Conservation (phyloP, 139 green algal genomes). For the Chlorella vulgaris region DNA sequence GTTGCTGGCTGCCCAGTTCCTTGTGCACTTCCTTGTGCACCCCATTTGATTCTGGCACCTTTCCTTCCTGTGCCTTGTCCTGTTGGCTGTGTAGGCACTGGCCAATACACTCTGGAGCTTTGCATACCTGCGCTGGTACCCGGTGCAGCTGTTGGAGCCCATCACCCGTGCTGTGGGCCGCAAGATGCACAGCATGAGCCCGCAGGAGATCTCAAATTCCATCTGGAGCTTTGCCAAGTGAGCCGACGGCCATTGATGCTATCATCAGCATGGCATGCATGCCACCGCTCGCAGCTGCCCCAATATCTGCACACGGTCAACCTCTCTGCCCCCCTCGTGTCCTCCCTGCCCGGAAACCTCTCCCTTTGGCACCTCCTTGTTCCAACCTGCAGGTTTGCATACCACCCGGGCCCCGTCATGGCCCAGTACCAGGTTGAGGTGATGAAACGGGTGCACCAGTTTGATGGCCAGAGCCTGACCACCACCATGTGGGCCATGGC, state of each 20-base stretch:
- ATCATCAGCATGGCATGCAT: no score
- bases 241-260: no score
- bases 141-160: constrained; percentile 26
- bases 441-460: constrained; percentile 9
- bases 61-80: neutral
- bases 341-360: no score
- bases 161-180: constrained; percentile 34
- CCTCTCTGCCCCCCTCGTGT: neutral
- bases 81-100: constrained; percentile 36
- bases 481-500: constrained; percentile 58
- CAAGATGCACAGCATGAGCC: constrained; percentile 24
- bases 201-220: constrained; percentile 55
- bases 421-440: constrained; percentile 29
- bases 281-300: neutral
- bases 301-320: neutral
- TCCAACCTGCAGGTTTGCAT: constrained; percentile 29
- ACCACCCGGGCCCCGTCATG: constrained; percentile 57
- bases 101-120: constrained; percentile 52
- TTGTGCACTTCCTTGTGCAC: neutral
- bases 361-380: no score
- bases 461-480: constrained; percentile 40
- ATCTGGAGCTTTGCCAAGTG: constrained; percentile 26
- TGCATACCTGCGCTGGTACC: constrained; percentile 57
- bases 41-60: neutral
- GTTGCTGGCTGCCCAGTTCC: neutral